Base-by-base conservation (phyloP, 73 alveolate species). In the Paramecium pentaurelia region DNA sequence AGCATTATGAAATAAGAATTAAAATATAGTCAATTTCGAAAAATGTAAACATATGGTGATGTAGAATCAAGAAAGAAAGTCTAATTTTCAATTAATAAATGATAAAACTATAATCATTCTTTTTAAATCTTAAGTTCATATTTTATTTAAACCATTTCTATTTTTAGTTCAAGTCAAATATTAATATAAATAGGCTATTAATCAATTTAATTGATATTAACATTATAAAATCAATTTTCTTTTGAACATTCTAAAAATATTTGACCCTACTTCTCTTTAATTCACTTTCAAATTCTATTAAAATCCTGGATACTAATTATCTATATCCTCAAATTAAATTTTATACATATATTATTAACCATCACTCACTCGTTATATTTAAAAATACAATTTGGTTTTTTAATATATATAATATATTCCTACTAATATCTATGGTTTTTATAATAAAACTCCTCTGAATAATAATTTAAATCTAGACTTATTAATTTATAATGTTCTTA, bases 141-240 rank as follows among this genome's bases (percentile, higher is more conserved):
- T 12, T 34, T 8, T 64, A 2, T 54, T 8, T 0, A 49, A 12
- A 2, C 32, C 32, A 54, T 54, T 54, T 54, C 32, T 54, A 54
- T 18, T 54, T 54, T 18, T 54, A 54, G 28, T 54, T 54, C 25
- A 0, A 54, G 49, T 40, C 49, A 40, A 40, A 40, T 40, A 40
- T 40, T 34, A 34, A 49, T n/a, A 54, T n/a, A 16, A n/a, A 54
- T 54, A 54, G 70, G 22, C 70, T n/a, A 54, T 54, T 4, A 54
- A 64, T 64, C 84, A 64, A 64, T 64, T 64, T 34, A 64, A 64
- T 64, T 64, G 47, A 64, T 64, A 64, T 32, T 64, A 64, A 64
- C 84, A 64, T 64, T 64, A 64, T 14, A 11, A 32, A 64, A 64
- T 64, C 47, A 64, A 64, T 64, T 28, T 64, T 28, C 11, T 27